A percentile compares a stretch with the other conserved stretches of the same genome.
phyloP scores from a whole-genome alignment of 2,329 filamentous ascomycete species.

The Xylaria hypoxylon region DNA sequence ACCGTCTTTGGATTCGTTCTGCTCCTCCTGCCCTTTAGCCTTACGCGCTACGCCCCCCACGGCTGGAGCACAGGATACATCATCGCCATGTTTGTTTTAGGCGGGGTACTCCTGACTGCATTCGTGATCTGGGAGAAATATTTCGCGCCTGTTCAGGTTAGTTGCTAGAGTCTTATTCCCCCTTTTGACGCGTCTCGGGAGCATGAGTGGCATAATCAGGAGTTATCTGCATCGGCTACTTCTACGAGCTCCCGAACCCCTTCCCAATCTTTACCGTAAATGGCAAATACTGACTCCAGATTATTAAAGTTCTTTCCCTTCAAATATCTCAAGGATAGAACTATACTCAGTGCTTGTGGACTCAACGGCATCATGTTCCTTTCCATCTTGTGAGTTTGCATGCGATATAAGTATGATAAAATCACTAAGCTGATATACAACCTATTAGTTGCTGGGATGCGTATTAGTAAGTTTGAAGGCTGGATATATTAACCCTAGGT shows the following conservation, averaged over 20 bases:
- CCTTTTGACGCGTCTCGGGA: no score
- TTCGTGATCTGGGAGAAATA: constrained; percentile 24
- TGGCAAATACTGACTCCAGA: no score
- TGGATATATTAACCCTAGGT: no score
- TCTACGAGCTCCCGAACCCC: no score
- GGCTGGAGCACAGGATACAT: constrained; percentile 22
- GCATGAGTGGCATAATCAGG: no score
- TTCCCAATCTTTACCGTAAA: no score
- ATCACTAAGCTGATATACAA: background rate
- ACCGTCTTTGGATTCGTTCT: constrained; percentile 57
- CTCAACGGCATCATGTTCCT: constrained; percentile 23
- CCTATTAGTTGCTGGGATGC: constrained; percentile 21
- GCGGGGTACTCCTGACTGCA: background rate
- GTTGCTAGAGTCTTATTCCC: no score
- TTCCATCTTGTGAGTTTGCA: constrained; percentile 21
- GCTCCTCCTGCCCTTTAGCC: constrained; percentile 15
- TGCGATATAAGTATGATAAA: background rate
- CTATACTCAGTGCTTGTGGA: constrained; percentile 16
- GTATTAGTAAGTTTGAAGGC: no score
- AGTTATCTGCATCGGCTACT: no score
- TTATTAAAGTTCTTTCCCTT: constrained; percentile 16
- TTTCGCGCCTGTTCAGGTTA: constrained; percentile 17
- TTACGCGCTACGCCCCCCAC: constrained; percentile 14
- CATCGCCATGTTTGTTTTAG: constrained; percentile 21
- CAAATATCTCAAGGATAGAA: constrained; percentile 22